phyloP scores from a whole-genome alignment of 2,329 filamentous ascomycete species.

The Ambrosiella cleistominuta region DNA sequence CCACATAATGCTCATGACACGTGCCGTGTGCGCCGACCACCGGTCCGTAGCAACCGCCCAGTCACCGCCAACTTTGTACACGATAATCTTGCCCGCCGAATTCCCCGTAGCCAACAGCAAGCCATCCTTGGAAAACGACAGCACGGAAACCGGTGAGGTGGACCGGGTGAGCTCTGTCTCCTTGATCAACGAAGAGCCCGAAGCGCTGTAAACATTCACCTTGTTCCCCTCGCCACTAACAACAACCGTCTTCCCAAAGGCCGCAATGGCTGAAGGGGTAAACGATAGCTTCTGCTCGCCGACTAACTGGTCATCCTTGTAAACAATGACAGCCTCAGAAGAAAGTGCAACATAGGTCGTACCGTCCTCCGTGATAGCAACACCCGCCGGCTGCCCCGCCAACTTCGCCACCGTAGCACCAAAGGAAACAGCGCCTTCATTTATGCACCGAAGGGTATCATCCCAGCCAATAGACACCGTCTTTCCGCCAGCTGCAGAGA shows the following conservation, averaged over 20 bases:
- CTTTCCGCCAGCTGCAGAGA: constrained; percentile 43
- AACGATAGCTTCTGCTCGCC: constrained; percentile 42
- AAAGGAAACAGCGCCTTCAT: constrained; percentile 59
- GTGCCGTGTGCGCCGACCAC: constrained; percentile 43
- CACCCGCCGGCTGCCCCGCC: constrained; percentile 62
- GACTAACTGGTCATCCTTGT: constrained; percentile 42
- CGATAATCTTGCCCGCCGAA: constrained; percentile 70
- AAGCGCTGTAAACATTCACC: constrained; percentile 49
- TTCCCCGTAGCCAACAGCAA: constrained; percentile 66
- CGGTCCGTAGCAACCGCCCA: constrained; percentile 62
- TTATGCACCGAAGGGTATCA: constrained; percentile 67
- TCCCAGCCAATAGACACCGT: constrained; percentile 91
- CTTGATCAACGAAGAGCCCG: constrained; percentile 37
- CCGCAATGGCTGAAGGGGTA: constrained; percentile 54
- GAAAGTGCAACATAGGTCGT: constrained; percentile 42
- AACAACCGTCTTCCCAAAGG: constrained; percentile 49
- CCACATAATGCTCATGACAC: constrained; percentile 51
- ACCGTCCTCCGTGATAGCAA: constrained; percentile 35
- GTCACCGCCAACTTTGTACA: constrained; percentile 35
- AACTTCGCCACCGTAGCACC: constrained; percentile 50
- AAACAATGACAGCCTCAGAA: constrained; percentile 30
- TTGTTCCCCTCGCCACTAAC: constrained; percentile 58
- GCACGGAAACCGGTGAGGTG: constrained; percentile 53
- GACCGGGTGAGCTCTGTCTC: constrained; percentile 46
- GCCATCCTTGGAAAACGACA: constrained; percentile 73